Base-by-base conservation (phyloP, 225 moss, liverwort and hornwort species). In the Pseudisothecium myosuroides region DNA sequence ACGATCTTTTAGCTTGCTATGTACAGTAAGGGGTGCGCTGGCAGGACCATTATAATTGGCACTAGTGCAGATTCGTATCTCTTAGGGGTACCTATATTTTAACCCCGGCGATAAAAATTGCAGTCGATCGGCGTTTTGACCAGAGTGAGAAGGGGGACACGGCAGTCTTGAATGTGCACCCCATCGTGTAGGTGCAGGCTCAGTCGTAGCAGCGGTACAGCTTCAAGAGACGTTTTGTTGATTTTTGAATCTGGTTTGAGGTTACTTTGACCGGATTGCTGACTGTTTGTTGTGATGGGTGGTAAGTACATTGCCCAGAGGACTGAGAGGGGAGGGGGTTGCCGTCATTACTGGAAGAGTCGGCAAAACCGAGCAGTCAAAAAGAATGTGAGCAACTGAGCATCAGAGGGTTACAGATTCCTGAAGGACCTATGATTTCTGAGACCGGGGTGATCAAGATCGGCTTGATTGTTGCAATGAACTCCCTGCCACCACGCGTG, bases 391-490 rank as follows among this genome's bases (percentile, higher is more conserved):
- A 89, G 80, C 85, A 61, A 69, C 79, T 79, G 78, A 84, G 79
- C 79, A 79, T 83, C 76, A 71, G 85, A 59, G 68, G 55, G 84
- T 78, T 83, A 74, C 83, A 83, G 83, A 89, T 85, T 85, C 52
- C 63, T 54, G 61, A 79, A 75, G 76, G 75, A 83, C 66, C 56
- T 84, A 77, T 85, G 72, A 89, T 85, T 71, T 85, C 80, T 52
- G 71, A 49, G 77, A 84, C 84, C 34, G 58, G 75, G 62, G 24
- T 68, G 79, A 85, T 78, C 61, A 85, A 85, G 54, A 89, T 89
- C 89, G 26, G 63, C 80, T 89, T 89, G 85, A 89, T 89, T 85
- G 89, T 85, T 89, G 89, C 85, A 85, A 89, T 89, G 85, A 89
- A 72, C 63, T 59, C 89, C 84, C 81, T 80, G 80, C 72, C 72